Base-by-base conservation (phyloP, 2,329 filamentous ascomycete genomes). In the Pezicula radicicola region DNA sequence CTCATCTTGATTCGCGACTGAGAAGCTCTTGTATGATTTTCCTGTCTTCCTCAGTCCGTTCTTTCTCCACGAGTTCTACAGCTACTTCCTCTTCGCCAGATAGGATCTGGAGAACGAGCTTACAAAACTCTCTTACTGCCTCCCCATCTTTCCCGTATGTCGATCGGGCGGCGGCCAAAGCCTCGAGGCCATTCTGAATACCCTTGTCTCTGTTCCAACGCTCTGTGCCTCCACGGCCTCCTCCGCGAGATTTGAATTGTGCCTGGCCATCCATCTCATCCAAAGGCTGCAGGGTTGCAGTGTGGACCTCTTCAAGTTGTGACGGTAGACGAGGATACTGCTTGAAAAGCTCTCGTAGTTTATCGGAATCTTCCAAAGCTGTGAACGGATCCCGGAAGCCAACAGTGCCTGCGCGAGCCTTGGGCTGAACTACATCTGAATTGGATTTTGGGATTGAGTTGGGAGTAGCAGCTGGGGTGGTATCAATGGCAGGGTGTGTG, bases 161-260 rank as follows among this genome's bases (percentile, higher is more conserved):
- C 30, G 71, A 70, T 52, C 78, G 72, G 33, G 78, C 77, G 49
- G 67, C 72, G 40, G 76, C 75, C 52, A 87, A 68, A 13, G 75
- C 76, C 18, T 76, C 72, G 42, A 80, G 76, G 1, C 81, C 84
- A 18, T 76, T 76, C 49, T 76, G 71, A 46, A 84, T 72, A 6
- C 83, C 84, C 6, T 78, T 71, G 46, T 86, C 81, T 42, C 73
- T 71, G 19, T 78, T 80, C 84, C 84, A 88, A 3, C 56, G 49
- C 16, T 50, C 18, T 35, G 47, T 15, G 25, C 9, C 41, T 46
- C 49, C 42, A 46, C 33, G 27, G 46, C 30, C 49, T 48, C 40
- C 49, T 39, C 43, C 42, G 25, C 36, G 27, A 12, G 45, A 50
- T 35, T 48, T 42, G 21, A 60, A 49, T 3, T 61, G 52, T 30